Percentiles rank a stretch among this genome's conserved stretches.
Conservation (phyloP, 2,329 filamentous ascomycete species). For the Periglandula ipomoeae region DNA sequence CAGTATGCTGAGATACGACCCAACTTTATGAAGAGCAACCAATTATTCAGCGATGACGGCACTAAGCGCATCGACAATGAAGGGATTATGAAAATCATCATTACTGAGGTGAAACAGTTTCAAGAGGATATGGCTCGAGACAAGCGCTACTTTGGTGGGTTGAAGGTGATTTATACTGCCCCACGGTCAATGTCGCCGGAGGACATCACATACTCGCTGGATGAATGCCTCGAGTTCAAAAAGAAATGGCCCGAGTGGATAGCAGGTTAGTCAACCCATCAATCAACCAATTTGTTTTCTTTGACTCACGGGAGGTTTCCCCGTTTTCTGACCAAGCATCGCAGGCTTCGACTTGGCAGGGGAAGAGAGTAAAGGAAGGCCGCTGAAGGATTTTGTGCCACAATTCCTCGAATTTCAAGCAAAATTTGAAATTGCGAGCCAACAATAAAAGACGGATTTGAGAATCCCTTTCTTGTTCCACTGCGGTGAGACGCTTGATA, state of each 20-base stretch:
- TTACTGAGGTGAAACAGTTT: conserved; percentile 43
- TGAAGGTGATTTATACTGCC: conserved; percentile 66
- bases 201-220: conserved; percentile 41
- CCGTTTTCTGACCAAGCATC: not conserved
- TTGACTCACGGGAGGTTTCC: conserved; percentile 15
- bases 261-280: conserved; percentile 44
- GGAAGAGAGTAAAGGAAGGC: conserved; percentile 53
- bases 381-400: conserved; percentile 44
- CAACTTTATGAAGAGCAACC: conserved; percentile 57
- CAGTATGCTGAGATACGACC: conserved; percentile 64
- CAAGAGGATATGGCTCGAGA: conserved; percentile 20
- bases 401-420: conserved; percentile 48
- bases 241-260: conserved; percentile 46
- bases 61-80: conserved; percentile 39
- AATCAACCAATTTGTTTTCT: not conserved
- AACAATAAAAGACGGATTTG: no score
- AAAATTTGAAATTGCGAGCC: conserved; percentile 34
- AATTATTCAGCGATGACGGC: conserved; percentile 51
- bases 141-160: conserved; percentile 44
- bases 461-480: conserved; percentile 68
- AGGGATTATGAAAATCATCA: conserved; percentile 52
- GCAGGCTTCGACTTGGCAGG: conserved; percentile 62
- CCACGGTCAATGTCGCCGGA: conserved; percentile 47
- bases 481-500: conserved; percentile 65
- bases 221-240: conserved; percentile 55